These are phyloP conservation scores for Karstenula rhodostoma DNA, from an alignment of 2,329 filamentous ascomycete genomes.

Conservation along the genomic window DNA sequence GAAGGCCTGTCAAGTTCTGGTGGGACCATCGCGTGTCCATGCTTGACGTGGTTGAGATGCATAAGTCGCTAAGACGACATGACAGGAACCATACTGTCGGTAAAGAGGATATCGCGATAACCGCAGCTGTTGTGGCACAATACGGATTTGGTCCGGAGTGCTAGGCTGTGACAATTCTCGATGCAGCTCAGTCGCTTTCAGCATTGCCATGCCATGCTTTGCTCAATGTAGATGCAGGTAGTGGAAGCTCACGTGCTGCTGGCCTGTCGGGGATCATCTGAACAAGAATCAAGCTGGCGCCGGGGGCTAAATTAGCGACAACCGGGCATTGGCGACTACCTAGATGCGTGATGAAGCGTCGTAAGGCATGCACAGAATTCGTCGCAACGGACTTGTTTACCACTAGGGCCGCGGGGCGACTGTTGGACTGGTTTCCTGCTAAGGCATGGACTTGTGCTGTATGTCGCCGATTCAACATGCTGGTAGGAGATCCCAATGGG, in stretches of 20 bases:
- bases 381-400: neutral
- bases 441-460: neutral
- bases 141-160: neutral
- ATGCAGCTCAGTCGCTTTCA: neutral
- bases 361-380: neutral
- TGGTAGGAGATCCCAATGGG: constrained; percentile 1
- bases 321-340: neutral
- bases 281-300: constrained; percentile 5
- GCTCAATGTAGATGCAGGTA: constrained; percentile 3
- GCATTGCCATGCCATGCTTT: neutral
- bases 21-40: neutral
- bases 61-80: constrained; percentile 3
- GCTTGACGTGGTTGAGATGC: constrained; percentile 1
- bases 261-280: constrained; percentile 8
- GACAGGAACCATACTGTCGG: constrained; percentile 8
- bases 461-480: neutral
- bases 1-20: constrained; percentile 4
- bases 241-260: neutral
- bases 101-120: constrained; percentile 7
- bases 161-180: neutral
- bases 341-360: neutral
- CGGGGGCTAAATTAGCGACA: constrained; percentile 2
- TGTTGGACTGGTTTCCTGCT: neutral
- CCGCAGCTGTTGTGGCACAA: constrained; percentile 1
- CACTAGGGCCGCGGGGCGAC: neutral